Evolutionary conservation across 495 filamentous ascomycete species (phyloP).

Genomic region (Talaromyces ruber): DNA sequence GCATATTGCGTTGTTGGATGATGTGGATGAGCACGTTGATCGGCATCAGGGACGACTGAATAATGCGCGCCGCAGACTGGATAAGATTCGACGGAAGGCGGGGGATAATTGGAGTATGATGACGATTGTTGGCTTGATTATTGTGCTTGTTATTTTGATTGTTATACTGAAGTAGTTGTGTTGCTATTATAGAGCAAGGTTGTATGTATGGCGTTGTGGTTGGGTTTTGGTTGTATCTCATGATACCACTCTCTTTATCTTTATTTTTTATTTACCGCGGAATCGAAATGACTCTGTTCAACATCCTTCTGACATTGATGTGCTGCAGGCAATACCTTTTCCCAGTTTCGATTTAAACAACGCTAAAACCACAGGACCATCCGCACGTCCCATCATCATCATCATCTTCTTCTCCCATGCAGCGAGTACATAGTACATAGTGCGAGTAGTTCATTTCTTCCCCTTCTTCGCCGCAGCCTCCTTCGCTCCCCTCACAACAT

Average conservation of each 20-base stretch:
- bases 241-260: conserved; percentile 1
- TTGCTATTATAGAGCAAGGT: background rate
- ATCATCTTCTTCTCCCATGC: background rate
- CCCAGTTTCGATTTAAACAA: background rate
- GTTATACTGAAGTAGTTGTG: conserved; percentile 60
- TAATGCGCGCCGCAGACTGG: conserved; percentile 61
- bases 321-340: background rate
- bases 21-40: conserved; percentile 74
- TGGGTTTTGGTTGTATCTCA: background rate
- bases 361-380: background rate
- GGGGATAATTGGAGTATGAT: conserved; percentile 74
- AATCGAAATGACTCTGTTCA: background rate
- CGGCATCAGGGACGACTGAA: conserved; percentile 69
- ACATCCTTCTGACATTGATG: background rate
- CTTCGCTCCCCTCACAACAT: background rate
- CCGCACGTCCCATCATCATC: background rate
- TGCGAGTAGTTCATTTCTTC: background rate
- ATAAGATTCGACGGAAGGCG: conserved; percentile 60
- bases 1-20: conserved; percentile 82
- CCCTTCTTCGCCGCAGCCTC: background rate
- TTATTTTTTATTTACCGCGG: background rate
- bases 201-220: conserved; percentile 9
- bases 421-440: too few relatives aligned
- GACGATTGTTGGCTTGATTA: conserved; percentile 66
- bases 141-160: conserved; percentile 70